Evolutionary conservation across 192 early-diverging fungal genomes (phyloP).

Genomic region (Backusella tuberculispora): DNA sequence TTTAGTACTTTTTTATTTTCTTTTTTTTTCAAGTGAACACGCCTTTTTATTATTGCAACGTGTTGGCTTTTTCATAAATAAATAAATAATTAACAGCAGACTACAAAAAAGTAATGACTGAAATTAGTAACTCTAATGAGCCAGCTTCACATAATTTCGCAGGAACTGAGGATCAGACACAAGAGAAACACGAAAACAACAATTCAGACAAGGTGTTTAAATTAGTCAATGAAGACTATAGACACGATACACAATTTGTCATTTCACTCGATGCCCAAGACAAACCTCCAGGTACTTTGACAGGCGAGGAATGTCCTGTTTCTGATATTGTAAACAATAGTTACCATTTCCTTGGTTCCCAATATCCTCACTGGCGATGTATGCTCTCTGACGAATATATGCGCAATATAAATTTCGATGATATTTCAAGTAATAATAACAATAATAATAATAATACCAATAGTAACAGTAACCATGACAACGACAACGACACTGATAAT

Average conservation of each 20-base stretch:
- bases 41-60: not conserved
- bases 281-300: conserved; percentile 32
- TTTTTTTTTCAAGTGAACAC: too few relatives aligned
- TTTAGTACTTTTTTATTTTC: too few relatives aligned
- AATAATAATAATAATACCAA: too few relatives aligned
- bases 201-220: not conserved
- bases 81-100: not conserved
- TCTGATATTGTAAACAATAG: conserved; percentile 25
- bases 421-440: not conserved
- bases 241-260: conserved; percentile 3
- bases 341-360: conserved; percentile 10
- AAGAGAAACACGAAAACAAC: conserved; percentile 9
- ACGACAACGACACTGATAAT: too few relatives aligned
- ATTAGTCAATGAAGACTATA: conserved; percentile 21
- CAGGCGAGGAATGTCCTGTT: conserved; percentile 28
- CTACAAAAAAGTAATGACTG: not conserved
- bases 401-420: conserved; percentile 28
- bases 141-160: conserved; percentile 3
- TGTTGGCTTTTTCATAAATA: not conserved
- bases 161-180: not conserved
- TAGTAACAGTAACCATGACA: too few relatives aligned
- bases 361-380: conserved; percentile 34
- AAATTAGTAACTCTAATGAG: conserved; percentile 6
- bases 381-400: conserved; percentile 36
- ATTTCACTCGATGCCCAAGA: conserved; percentile 3